Evolutionary conservation across 2,329 filamentous ascomycete genomes (phyloP).

Genomic region (Apiospora saccharicola): DNA sequence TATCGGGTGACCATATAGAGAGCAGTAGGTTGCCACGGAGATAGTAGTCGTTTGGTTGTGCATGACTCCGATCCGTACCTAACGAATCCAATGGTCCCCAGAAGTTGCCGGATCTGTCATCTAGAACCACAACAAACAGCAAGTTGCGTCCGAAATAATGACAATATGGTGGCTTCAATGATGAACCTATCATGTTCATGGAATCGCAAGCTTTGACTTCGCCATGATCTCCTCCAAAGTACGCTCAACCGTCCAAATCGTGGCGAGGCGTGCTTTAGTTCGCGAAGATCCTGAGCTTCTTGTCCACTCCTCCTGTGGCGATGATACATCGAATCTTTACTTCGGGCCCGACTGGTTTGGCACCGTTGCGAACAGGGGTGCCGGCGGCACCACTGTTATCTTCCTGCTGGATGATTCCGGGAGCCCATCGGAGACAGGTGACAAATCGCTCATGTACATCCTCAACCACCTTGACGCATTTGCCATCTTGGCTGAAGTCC

Average conservation of each 20-base stretch:
- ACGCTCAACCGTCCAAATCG: not conserved
- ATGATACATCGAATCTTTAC: constrained; percentile 83
- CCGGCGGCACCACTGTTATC: constrained; percentile 50
- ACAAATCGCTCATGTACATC: constrained; percentile 87
- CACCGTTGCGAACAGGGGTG: constrained; percentile 55
- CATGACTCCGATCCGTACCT: not conserved
- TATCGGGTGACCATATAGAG: not conserved
- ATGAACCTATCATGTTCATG: not conserved
- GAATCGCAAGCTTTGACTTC: not conserved
- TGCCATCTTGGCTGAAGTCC: constrained; percentile 90
- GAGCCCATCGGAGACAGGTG: constrained; percentile 87
- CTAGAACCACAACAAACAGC: not conserved
- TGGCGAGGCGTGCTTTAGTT: constrained; percentile 45
- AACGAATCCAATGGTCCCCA: not conserved
- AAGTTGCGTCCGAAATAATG: not conserved
- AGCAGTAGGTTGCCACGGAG: not conserved
- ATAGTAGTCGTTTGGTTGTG: not conserved
- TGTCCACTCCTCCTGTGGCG: constrained; percentile 85
- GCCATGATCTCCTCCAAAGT: not conserved
- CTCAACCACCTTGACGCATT: constrained; percentile 82
- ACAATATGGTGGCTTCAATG: not conserved
- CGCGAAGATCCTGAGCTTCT: constrained; percentile 81
- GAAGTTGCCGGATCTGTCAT: not conserved
- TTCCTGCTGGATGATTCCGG: constrained; percentile 71
- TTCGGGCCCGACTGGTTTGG: constrained; percentile 52